These are phyloP conservation scores for Ceratobasidium sp. DNA, from an alignment of 1,284 basidiomycete genomes.

Conservation along the genomic window DNA sequence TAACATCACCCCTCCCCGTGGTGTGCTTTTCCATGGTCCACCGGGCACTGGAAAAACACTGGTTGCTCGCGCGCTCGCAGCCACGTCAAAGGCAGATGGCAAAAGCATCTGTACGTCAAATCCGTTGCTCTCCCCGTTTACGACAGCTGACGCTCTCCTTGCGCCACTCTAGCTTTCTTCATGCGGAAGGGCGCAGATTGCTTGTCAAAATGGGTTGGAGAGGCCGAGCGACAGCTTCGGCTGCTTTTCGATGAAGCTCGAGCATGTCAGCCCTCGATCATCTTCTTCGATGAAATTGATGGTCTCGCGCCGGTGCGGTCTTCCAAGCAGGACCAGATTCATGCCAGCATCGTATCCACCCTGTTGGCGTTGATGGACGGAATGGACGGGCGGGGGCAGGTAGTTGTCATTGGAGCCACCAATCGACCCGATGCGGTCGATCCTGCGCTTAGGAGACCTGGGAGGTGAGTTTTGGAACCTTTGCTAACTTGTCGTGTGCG, in stretches of 20 bases:
- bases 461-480: slow-evolving; percentile 62
- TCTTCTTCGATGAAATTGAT: slow-evolving; percentile 99
- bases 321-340: slow-evolving; percentile 99
- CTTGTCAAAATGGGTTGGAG: slow-evolving; percentile 99
- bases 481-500: not conserved
- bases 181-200: slow-evolving; percentile 99
- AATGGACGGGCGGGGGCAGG: slow-evolving; percentile 95
- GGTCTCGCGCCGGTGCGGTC: slow-evolving; percentile 95
- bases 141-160: slow-evolving; percentile 39
- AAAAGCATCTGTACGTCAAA: slow-evolving; percentile 84
- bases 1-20: slow-evolving; percentile 94
- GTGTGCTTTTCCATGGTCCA: slow-evolving; percentile 97
- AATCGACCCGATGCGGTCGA: slow-evolving; percentile 98
- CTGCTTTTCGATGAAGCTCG: slow-evolving; percentile 97
- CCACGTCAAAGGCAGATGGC: slow-evolving; percentile 91
- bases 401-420: slow-evolving; percentile 87
- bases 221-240: slow-evolving; percentile 96
- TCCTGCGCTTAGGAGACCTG: slow-evolving; percentile 93
- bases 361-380: slow-evolving; percentile 98
- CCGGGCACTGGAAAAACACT: slow-evolving; percentile 96
- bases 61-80: slow-evolving; percentile 92
- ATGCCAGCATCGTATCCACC: slow-evolving; percentile 97
- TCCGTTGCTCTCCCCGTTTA: slow-evolving; percentile 24
- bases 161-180: slow-evolving; percentile 83
- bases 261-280: slow-evolving; percentile 93